These are phyloP conservation scores for Colletotrichum tabaci DNA, from an alignment of 2,329 filamentous ascomycete genomes.

Conservation along the genomic window DNA sequence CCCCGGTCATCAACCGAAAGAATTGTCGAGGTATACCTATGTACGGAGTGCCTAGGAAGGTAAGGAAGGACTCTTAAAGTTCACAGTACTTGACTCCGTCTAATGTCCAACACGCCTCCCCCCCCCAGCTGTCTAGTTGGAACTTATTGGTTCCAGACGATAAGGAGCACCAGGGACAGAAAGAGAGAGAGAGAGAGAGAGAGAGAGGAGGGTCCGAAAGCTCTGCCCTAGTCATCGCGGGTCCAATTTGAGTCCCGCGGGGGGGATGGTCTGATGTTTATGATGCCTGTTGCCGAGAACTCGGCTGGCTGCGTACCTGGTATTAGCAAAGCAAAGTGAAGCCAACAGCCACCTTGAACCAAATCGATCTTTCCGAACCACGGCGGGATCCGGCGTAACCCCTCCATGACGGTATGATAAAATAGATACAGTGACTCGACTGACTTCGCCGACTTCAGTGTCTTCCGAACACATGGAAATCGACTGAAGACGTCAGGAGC, in stretches of 20 bases:
- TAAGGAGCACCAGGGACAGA: not conserved
- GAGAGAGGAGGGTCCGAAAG: slow-evolving; percentile 15
- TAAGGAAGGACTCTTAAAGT: not conserved
- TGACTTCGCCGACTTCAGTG: not conserved
- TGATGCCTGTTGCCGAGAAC: slow-evolving; percentile 20
- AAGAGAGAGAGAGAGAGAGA: not conserved
- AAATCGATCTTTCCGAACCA: not conserved
- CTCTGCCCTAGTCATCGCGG: slow-evolving; percentile 6
- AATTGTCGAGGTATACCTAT: not conserved
- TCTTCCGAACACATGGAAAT: not conserved
- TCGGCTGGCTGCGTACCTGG: slow-evolving; percentile 12
- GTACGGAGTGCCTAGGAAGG: too few relatives aligned
- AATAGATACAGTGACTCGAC: not conserved
- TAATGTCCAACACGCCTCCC: not conserved
- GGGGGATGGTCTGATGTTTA: slow-evolving; percentile 7
- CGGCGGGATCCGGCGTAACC: not conserved
- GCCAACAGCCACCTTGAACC: not conserved
- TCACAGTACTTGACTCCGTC: not conserved
- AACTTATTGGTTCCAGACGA: not conserved
- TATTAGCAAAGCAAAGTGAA: slow-evolving; percentile 11
- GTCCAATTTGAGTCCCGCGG: slow-evolving; percentile 8
- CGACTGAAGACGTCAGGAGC: not conserved
- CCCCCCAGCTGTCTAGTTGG: not conserved
- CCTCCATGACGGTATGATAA: not conserved
- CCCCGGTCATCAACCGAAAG: not conserved